phyloP scores from a whole-genome alignment of 345 rosid genomes.

The Diplotaxis tenuifolia region DNA sequence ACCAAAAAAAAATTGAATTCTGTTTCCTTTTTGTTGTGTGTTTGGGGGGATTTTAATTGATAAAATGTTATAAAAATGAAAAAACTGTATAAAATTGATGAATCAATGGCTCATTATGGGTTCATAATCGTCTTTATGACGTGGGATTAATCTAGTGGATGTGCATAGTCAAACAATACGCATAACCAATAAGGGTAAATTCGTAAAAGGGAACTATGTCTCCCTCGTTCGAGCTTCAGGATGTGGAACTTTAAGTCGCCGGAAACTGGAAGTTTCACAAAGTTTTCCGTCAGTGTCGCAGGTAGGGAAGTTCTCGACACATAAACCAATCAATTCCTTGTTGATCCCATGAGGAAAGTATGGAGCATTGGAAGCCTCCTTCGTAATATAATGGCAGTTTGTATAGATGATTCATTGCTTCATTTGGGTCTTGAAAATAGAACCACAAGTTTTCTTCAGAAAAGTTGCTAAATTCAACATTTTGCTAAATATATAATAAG shows the following conservation, averaged over 20 bases:
- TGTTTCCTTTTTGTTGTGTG: neutral
- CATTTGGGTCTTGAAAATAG: constrained; percentile 18
- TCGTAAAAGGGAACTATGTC: constrained; percentile 13
- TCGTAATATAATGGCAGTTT: neutral
- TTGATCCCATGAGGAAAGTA: too few relatives aligned
- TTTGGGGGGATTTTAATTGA: neutral
- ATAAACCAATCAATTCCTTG: too few relatives aligned
- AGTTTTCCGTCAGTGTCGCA: neutral
- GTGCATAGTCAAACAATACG: constrained; percentile 2
- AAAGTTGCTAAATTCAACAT: too few relatives aligned
- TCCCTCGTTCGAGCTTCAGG: too few relatives aligned
- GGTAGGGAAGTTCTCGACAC: too few relatives aligned
- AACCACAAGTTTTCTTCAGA: neutral
- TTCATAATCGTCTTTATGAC: too few relatives aligned
- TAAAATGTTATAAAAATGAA: neutral
- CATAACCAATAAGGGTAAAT: constrained; percentile 16
- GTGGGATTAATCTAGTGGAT: neutral
- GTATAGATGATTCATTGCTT: constrained; percentile 26
- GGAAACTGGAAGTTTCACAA: too few relatives aligned
- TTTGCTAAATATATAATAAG: constrained; percentile 31
- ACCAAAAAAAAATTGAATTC: neutral
- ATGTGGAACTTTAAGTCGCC: too few relatives aligned
- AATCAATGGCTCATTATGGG: too few relatives aligned
- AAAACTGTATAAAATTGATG: too few relatives aligned
- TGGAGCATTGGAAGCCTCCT: too few relatives aligned